A percentile compares a stretch with the other conserved stretches of the same genome.
Conservation (phyloP, 257 asterid genomes). For the Paraleonurus japonicus region DNA sequence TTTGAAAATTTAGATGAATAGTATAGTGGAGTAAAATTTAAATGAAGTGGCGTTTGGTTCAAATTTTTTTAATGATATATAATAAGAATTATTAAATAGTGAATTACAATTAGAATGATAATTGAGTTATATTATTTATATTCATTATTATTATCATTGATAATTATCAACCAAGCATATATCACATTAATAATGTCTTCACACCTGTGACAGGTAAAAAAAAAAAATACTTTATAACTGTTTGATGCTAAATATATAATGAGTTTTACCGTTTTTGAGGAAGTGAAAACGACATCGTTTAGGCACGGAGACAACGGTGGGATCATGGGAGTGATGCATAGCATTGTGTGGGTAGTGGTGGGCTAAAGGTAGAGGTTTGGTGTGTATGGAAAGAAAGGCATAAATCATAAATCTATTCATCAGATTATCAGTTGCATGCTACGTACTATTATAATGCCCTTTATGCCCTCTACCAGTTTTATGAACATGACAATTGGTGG, state of each 20-base stretch:
- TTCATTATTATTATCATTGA: too few species aligned
- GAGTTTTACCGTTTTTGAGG: background rate
- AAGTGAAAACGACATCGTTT: background rate
- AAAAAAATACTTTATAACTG: background rate
- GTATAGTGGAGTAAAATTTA: background rate
- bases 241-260: background rate
- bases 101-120: too few species aligned
- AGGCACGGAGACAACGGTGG: background rate
- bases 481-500: background rate
- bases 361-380: constrained; percentile 25
- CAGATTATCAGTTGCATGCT: background rate
- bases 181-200: too few species aligned
- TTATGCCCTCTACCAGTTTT: background rate
- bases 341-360: constrained; percentile 19
- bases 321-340: background rate
- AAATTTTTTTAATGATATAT: too few species aligned
- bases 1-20: background rate
- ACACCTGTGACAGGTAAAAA: too few species aligned
- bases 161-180: too few species aligned
- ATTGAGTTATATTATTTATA: too few species aligned
- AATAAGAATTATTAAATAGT: too few species aligned
- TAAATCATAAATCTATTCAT: background rate
- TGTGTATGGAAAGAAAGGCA: constrained; percentile 22
- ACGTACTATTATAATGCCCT: background rate
- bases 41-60: too few species aligned